Percentiles rank a stretch among this genome's conserved stretches.
These are phyloP conservation scores for Phytophthora aleatoria DNA, from an alignment of 352 stramenopile genomes.

Conservation along the genomic window DNA sequence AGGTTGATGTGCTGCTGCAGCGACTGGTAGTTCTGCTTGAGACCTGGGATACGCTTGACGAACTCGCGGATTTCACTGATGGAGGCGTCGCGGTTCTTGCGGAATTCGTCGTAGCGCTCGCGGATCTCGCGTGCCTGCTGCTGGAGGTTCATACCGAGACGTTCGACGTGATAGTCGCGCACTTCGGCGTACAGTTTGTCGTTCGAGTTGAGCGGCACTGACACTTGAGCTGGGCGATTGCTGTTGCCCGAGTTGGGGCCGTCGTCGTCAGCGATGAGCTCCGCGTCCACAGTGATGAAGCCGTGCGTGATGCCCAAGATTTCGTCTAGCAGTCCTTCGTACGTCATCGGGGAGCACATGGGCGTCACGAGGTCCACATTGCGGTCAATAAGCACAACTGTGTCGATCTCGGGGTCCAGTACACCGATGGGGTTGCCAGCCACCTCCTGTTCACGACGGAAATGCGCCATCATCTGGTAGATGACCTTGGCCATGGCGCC, in stretches of 20 bases:
- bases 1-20: conserved; percentile 98
- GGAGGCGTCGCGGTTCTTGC: conserved; percentile 95
- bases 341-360: conserved; percentile 96
- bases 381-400: conserved; percentile 94
- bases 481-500: conserved; percentile 92
- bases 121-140: conserved; percentile 95
- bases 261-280: conserved; percentile 81
- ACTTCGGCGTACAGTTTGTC: conserved; percentile 96
- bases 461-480: conserved; percentile 91
- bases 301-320: conserved; percentile 94
- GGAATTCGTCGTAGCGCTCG: conserved; percentile 95
- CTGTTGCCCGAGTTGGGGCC: conserved; percentile 31
- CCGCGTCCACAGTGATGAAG: conserved; percentile 81
- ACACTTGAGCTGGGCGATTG: conserved; percentile 75
- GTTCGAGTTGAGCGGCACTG: conserved; percentile 94
- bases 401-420: conserved; percentile 91
- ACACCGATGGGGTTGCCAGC: conserved; percentile 77
- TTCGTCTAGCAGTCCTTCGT: conserved; percentile 97
- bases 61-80: conserved; percentile 98
- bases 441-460: conserved; percentile 92
- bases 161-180: conserved; percentile 96
- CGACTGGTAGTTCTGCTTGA: conserved; percentile 94
- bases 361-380: conserved; percentile 96
- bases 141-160: conserved; percentile 96
- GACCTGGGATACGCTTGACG: conserved; percentile 96